Evolutionary conservation across 2,329 filamentous ascomycete genomes (phyloP).

Genomic region (Emergomyces africanus): DNA sequence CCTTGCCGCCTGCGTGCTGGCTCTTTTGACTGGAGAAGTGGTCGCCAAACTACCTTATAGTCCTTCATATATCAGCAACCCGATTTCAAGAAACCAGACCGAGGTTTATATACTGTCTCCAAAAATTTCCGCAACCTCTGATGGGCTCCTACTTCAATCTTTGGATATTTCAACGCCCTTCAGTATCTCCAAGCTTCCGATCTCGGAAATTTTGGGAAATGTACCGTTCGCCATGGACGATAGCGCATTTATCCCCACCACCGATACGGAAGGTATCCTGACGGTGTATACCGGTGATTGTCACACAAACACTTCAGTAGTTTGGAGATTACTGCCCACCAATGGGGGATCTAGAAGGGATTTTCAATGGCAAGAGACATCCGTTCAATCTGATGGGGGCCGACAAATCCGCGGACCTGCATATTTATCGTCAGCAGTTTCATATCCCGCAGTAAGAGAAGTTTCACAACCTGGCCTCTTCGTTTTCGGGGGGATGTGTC

Average conservation of each 20-base stretch:
- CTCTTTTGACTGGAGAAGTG: not conserved
- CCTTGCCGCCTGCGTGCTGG: not conserved
- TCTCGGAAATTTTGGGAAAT: slow-evolving; percentile 18
- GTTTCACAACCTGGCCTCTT: slow-evolving; percentile 43
- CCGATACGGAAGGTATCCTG: slow-evolving; percentile 56
- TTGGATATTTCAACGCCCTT: slow-evolving; percentile 8
- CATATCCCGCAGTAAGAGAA: slow-evolving; percentile 50
- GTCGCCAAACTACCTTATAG: slow-evolving; percentile 8
- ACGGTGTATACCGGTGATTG: slow-evolving; percentile 67
- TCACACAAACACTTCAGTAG: slow-evolving; percentile 7
- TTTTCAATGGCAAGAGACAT: slow-evolving; percentile 50
- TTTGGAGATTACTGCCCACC: slow-evolving; percentile 16
- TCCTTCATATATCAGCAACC: slow-evolving; percentile 10
- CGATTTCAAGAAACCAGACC: slow-evolving; percentile 3
- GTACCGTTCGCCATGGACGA: slow-evolving; percentile 19
- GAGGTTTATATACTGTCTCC: slow-evolving; percentile 8
- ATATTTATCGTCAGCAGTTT: slow-evolving; percentile 47
- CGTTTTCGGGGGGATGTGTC: slow-evolving; percentile 86
- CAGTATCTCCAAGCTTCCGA: slow-evolving; percentile 21
- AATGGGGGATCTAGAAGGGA: slow-evolving; percentile 33
- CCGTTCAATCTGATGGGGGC: slow-evolving; percentile 22
- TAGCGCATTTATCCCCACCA: slow-evolving; percentile 48
- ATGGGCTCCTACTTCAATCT: slow-evolving; percentile 8
- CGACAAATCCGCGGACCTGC: slow-evolving; percentile 36
- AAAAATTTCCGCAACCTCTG: slow-evolving; percentile 1